Evolutionary conservation across 768 basidiomycete genomes (phyloP).

Genomic region (Rhizopogon vinicolor): DNA sequence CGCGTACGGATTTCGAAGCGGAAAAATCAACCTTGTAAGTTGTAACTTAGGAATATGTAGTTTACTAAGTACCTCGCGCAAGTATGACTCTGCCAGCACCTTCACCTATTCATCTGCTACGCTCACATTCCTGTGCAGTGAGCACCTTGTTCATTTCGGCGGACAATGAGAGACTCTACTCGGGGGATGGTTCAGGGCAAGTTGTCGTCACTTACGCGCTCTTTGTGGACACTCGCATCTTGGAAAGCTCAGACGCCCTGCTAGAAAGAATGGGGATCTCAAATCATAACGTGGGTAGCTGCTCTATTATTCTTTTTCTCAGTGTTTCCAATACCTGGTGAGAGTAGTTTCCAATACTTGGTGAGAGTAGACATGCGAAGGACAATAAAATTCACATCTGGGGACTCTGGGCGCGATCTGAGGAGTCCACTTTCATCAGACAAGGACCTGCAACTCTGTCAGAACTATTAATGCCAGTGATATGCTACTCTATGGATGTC

Average conservation of each 20-base stretch:
- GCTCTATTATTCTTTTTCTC: background rate
- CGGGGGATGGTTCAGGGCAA: slow-evolving; percentile 76
- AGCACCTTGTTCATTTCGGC: slow-evolving; percentile 56
- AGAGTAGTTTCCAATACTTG: background rate
- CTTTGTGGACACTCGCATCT: slow-evolving; percentile 63
- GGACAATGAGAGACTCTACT: slow-evolving; percentile 79
- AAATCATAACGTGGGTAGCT: slow-evolving; percentile 49
- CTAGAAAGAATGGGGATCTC: slow-evolving; percentile 72
- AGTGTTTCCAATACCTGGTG: background rate
- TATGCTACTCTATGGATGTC: slow-evolving; percentile 73
- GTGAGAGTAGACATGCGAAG: slow-evolving; percentile 58
- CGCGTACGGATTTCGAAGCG: too few species aligned
- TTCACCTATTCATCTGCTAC: slow-evolving; percentile 69
- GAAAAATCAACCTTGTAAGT: too few species aligned
- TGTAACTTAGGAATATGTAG: too few species aligned
- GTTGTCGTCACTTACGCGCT: slow-evolving; percentile 72
- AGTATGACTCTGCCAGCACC: slow-evolving; percentile 31
- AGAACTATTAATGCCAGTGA: slow-evolving; percentile 41
- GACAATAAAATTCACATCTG: slow-evolving; percentile 86
- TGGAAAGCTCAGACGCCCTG: slow-evolving; percentile 85
- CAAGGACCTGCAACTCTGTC: slow-evolving; percentile 52
- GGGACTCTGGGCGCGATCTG: slow-evolving; percentile 58
- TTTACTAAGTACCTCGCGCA: too few species aligned
- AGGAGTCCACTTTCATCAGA: slow-evolving; percentile 40
- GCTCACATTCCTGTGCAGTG: slow-evolving; percentile 65